Evolutionary conservation across 371 early-diverging fungal genomes (phyloP), one percentile per base, ranked within the genome.

Genomic region (Lichtheimia ramosa): DNA sequence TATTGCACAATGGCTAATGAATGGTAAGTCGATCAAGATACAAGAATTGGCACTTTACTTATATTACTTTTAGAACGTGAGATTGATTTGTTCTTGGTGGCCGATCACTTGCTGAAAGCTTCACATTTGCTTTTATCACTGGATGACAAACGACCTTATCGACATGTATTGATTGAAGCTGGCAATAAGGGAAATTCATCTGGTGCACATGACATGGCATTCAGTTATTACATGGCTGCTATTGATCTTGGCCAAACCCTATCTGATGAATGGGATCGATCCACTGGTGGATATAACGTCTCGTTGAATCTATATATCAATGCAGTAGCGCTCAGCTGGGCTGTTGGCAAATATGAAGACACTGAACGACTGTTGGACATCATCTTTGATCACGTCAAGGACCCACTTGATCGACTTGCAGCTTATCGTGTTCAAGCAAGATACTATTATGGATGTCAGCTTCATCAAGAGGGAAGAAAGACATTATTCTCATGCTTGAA

Each of bases 121-220:
- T 20, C 64, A 18, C 52, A 63, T n/a, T 27, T 71, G n/a, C 48
- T 75, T 3, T 21, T 52, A 7, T 52, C 48, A 16, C 15, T 65
- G 20, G 61, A 72, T 0, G 51, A 73, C 2, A 75, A 63, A 43
- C 4, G 51, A 2, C 51, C 43, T 0, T 79, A 70, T 43, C 62
- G 61, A n/a, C 42, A 56, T 16, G 62, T 74, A 14, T 50, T 79
- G 10, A 62, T 66, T 20, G 67, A 74, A 39, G 69, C 76, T 2
- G 79, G 74, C 6, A 68, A 71, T 18, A 64, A 65, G 27, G 71
- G 72, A 3, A 60, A 70, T 40, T 59, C 62, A 7, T 73, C 79
- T 0, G 79, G 79, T 40, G 79, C 79, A 0, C 79, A 79, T 43
- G 60, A 54, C 12, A 75, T 75, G 72, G 74, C 76, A 5, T 66